A percentile compares a stretch with the other conserved stretches of the same genome.
Evolutionary conservation across 306 rosid species (phyloP).

Genomic region (Prunus mira): DNA sequence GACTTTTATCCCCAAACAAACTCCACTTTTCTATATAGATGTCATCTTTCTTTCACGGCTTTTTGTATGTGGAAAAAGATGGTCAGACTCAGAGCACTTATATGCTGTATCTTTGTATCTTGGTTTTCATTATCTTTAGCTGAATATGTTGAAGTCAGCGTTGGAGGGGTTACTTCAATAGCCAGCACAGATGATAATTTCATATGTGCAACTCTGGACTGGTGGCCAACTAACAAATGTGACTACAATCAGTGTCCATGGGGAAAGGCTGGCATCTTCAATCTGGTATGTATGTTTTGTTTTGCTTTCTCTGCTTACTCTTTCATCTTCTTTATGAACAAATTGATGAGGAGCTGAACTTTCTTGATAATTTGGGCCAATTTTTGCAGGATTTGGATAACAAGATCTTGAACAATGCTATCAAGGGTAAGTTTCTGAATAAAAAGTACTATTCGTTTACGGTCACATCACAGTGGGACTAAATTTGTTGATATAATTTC

Average conservation of each 20-base stretch:
- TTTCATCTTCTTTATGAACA: not conserved
- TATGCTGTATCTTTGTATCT: slow-evolving; percentile 9
- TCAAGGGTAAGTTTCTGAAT: slow-evolving; percentile 39
- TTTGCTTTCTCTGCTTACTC: not conserved
- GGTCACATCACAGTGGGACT: not conserved
- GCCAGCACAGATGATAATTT: slow-evolving; percentile 53
- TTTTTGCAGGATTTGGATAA: slow-evolving; percentile 51
- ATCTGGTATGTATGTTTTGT: slow-evolving; percentile 31
- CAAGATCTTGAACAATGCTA: slow-evolving; percentile 42
- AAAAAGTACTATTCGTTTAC: not conserved
- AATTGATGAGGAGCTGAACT: not conserved
- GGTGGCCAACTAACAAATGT: slow-evolving; percentile 70
- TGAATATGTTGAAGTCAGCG: slow-evolving; percentile 28
- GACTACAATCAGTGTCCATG: slow-evolving; percentile 59
- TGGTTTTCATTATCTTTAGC: slow-evolving; percentile 25
- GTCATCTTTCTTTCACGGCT: not conserved
- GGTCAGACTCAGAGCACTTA: slow-evolving; percentile 15
- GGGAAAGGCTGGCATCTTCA: slow-evolving; percentile 45
- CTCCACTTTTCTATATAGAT: not conserved
- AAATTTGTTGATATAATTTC: not conserved
- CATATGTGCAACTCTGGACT: slow-evolving; percentile 65
- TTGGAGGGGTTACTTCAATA: slow-evolving; percentile 37
- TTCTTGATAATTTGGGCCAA: not conserved
- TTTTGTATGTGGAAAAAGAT: slow-evolving; percentile 1
- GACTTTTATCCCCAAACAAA: not conserved